Percentiles rank a stretch among this genome's conserved stretches.
These are phyloP conservation scores for Suillus decipiens DNA, from an alignment of 768 basidiomycete species.

Conservation along the genomic window DNA sequence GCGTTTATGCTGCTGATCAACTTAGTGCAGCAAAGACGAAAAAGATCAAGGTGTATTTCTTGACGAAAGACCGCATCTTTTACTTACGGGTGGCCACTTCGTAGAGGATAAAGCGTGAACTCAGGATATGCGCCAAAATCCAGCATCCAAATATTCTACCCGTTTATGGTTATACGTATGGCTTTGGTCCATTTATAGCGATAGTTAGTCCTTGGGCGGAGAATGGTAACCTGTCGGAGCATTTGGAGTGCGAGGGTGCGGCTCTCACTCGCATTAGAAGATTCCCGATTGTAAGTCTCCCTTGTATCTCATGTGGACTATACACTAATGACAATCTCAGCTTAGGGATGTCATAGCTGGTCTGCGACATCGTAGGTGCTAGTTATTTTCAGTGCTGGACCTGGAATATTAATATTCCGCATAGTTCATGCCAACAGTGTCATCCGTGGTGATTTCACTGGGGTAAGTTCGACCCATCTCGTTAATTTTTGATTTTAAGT, in stretches of 20 bases:
- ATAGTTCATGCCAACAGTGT: slow-evolving; percentile 5
- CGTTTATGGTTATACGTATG: slow-evolving; percentile 29
- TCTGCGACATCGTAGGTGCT: neutral
- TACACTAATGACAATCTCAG: neutral
- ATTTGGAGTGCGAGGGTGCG: slow-evolving; percentile 20
- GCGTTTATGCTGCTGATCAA: slow-evolving; percentile 21
- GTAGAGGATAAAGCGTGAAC: slow-evolving; percentile 18
- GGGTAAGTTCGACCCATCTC: neutral
- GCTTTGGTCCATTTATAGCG: slow-evolving; percentile 32
- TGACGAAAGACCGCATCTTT: neutral
- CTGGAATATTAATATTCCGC: neutral
- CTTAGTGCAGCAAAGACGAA: neutral
- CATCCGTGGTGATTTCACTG: slow-evolving; percentile 15
- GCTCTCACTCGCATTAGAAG: slow-evolving; percentile 8
- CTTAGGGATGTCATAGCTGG: neutral
- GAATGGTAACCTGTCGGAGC: slow-evolving; percentile 27
- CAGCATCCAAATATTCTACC: slow-evolving; percentile 31
- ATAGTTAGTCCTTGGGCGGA: slow-evolving; percentile 38
- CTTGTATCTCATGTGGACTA: slow-evolving; percentile 1
- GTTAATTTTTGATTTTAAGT: neutral
- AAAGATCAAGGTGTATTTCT: neutral
- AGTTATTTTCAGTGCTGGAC: neutral
- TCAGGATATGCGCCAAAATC: slow-evolving; percentile 28
- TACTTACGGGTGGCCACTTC: slow-evolving; percentile 14
- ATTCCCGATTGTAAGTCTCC: slow-evolving; percentile 19